Evolutionary conservation across 768 basidiomycete species (phyloP).

Genomic region (Fomitopsis pulvina): DNA sequence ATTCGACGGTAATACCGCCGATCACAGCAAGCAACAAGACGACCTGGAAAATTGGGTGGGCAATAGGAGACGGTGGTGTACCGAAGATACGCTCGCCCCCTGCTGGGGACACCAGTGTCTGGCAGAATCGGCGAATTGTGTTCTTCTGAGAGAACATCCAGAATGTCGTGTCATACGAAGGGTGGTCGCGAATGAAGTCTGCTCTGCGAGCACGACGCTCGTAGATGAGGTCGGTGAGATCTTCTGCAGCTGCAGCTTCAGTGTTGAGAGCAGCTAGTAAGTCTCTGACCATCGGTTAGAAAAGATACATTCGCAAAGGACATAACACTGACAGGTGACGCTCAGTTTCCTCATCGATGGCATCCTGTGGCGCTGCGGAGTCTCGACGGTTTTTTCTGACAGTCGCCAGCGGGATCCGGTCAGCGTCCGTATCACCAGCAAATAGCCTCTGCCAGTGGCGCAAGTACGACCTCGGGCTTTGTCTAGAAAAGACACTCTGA

Average conservation of each 20-base stretch:
- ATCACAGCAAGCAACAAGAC: constrained; percentile 70
- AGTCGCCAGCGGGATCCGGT: constrained; percentile 56
- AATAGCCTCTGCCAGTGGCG: constrained; percentile 61
- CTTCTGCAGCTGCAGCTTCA: constrained; percentile 43
- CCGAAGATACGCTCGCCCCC: constrained; percentile 87
- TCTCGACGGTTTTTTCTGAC: constrained; percentile 35
- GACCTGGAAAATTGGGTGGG: constrained; percentile 69
- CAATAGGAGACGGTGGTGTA: constrained; percentile 52
- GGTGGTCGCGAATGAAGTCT: constrained; percentile 85
- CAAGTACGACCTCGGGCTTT: constrained; percentile 40
- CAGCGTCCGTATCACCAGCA: constrained; percentile 40
- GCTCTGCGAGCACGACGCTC: constrained; percentile 73
- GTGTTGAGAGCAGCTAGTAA: constrained; percentile 58
- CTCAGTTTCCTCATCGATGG: constrained; percentile 57
- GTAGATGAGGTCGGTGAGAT: constrained; percentile 52
- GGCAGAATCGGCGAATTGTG: constrained; percentile 64
- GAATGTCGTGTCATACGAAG: constrained; percentile 84
- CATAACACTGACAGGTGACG: constrained; percentile 57
- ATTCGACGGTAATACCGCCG: constrained; percentile 76
- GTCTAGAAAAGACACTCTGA: not conserved
- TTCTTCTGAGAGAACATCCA: constrained; percentile 86
- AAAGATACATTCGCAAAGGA: not conserved
- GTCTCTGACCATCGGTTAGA: constrained; percentile 38
- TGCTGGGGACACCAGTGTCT: constrained; percentile 76
- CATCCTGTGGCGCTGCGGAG: constrained; percentile 22